These are phyloP conservation scores for Fomitopsis pulvina DNA, from an alignment of 768 basidiomycete genomes.

Conservation along the genomic window DNA sequence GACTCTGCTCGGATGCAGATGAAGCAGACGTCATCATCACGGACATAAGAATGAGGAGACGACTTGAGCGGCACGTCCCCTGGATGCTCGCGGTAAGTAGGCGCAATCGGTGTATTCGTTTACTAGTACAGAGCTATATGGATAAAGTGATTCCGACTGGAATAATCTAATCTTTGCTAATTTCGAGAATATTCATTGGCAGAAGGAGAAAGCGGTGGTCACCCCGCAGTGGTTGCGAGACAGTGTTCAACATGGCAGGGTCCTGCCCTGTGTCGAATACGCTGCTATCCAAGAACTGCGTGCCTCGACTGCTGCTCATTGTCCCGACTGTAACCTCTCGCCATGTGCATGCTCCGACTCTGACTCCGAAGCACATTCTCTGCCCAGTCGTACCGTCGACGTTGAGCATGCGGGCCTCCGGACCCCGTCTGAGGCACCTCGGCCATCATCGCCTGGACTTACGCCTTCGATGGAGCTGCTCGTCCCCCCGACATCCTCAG, in stretches of 20 bases:
- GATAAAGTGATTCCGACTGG: not conserved
- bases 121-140: not conserved
- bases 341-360: slow-evolving; percentile 20
- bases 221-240: slow-evolving; percentile 66
- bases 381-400: not conserved
- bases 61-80: slow-evolving; percentile 63
- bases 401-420: not conserved
- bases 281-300: slow-evolving; percentile 47
- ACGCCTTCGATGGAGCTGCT: slow-evolving; percentile 5
- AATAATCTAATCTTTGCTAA: not conserved
- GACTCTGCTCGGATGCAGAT: slow-evolving; percentile 32
- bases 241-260: slow-evolving; percentile 37
- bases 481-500: not conserved
- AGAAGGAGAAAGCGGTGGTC: slow-evolving; percentile 65
- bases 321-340: slow-evolving; percentile 30
- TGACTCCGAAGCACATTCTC: slow-evolving; percentile 3
- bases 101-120: too few species aligned
- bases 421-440: not conserved
- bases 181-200: too few species aligned
- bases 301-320: slow-evolving; percentile 38
- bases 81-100: slow-evolving; percentile 61
- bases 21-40: slow-evolving; percentile 66
- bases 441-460: not conserved
- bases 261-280: slow-evolving; percentile 49
- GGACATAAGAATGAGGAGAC: slow-evolving; percentile 53